Evolutionary conservation across 2,329 filamentous ascomycete species (phyloP).

Genomic region (Stachybotrys elegans): DNA sequence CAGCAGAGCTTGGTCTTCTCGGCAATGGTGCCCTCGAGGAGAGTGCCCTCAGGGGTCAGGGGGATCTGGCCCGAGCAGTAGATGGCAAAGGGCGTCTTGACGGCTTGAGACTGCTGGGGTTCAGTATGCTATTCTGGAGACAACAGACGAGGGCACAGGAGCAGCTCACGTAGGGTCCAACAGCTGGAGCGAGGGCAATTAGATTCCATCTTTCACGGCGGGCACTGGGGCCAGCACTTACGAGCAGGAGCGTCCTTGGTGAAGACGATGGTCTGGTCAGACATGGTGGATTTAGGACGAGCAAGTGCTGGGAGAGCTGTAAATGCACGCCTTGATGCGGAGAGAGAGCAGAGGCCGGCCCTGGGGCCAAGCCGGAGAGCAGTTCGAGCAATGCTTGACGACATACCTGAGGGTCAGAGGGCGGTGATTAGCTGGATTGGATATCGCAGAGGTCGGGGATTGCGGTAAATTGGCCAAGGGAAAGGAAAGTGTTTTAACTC

Average conservation of each 20-base stretch:
- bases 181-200: slow-evolving; percentile 33
- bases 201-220: no score
- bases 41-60: slow-evolving; percentile 48
- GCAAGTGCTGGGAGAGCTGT: slow-evolving; percentile 21
- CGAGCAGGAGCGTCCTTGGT: slow-evolving; percentile 55
- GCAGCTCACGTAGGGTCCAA: slow-evolving; percentile 57
- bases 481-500: no score
- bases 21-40: slow-evolving; percentile 54
- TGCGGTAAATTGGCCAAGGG: no score
- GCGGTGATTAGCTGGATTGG: no score
- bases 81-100: slow-evolving; percentile 60
- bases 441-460: no score
- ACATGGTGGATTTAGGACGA: slow-evolving; percentile 35
- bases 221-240: no score
- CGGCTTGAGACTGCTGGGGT: slow-evolving; percentile 52
- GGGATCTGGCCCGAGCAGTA: slow-evolving; percentile 74
- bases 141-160: neutral
- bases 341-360: slow-evolving; percentile 13
- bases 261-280: slow-evolving; percentile 46
- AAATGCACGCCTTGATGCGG: slow-evolving; percentile 16
- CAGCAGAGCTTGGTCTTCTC: slow-evolving; percentile 61
- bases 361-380: slow-evolving; percentile 14
- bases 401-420: slow-evolving; percentile 13
- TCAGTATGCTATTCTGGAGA: neutral
- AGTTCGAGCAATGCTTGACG: slow-evolving; percentile 14